Evolutionary conservation across 2,329 filamentous ascomycete species (phyloP), one percentile per base, ranked within the genome.

Genomic region (Capronia coronata): DNA sequence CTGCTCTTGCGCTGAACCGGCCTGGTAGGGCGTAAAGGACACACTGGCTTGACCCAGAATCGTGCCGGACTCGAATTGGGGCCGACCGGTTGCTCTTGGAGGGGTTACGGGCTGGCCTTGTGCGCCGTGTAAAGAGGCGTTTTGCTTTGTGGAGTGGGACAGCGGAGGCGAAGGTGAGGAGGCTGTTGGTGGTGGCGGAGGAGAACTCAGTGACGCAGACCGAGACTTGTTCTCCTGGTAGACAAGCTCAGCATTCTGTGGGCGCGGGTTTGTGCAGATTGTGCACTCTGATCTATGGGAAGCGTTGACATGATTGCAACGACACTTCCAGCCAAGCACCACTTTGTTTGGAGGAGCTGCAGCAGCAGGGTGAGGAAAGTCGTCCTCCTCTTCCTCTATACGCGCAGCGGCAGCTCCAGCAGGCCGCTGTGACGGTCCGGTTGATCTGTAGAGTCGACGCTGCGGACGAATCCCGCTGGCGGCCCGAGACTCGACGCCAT

Each of bases 71-170:
- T 41, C n/a, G 21, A 25, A 41, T 16, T 18, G 35, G 16, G 35
- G 25, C 76, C 73, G 23, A 71, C 66, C 62, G 75, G 75, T 59
- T 71, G 60, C 18, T 70, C 72, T 2, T 78, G 66, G n/a, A 78
- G 62, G 1, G 72, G 73, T 57, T 76, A 77, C 14, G 72, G 69
- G 21, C 71, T 61, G 78, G 29, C 21, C 16, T 32, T 21, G 43
- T 30, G 9, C 16, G 41, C 6, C 10, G 5, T 27, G 6, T 27
- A 10, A 27, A 10, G 25, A 27, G 25, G 16, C 14, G 18, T 37
- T 14, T 14, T n/a, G 30, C n/a, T 14, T 34, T n/a, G 30, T 13
- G 5, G 30, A 16, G 10, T 34, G 13, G 18, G 35, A 7, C 2
- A 39, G 13, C 9, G 29, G 9, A 34, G 5, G 34, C 3, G 39